phyloP scores from a whole-genome alignment of 176 grass and related monocot species.

The Oryza glumipatula region DNA sequence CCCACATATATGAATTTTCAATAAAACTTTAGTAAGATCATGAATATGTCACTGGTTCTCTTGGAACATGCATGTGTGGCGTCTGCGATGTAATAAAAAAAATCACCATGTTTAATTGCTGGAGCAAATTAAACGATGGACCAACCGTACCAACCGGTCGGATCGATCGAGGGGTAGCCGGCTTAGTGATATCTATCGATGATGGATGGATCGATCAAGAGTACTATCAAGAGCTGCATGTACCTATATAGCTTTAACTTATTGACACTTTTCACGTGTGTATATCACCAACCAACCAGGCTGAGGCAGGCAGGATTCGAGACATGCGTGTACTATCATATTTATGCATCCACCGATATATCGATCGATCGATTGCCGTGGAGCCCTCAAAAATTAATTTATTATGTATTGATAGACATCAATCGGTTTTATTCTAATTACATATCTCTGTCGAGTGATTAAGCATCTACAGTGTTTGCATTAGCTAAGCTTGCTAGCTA shows the following conservation, averaged over 20 bases:
- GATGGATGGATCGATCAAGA: neutral
- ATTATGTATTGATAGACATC: neutral
- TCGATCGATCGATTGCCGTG: neutral
- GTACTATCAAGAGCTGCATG: neutral
- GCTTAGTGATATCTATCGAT: neutral
- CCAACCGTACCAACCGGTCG: neutral
- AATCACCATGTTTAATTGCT: neutral
- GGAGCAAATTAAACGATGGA: neutral
- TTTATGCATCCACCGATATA: neutral
- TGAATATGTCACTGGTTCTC: too few species aligned
- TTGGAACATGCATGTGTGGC: too few species aligned
- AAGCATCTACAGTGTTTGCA: neutral
- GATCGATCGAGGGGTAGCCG: neutral
- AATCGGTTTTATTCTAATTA: neutral
- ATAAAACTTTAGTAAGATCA: too few species aligned
- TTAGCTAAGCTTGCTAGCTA: neutral
- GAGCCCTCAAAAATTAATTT: neutral
- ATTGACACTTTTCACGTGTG: constrained; percentile 46
- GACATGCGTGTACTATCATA: neutral
- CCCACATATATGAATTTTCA: too few species aligned
- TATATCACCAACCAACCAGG: neutral
- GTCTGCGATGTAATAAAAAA: too few species aligned
- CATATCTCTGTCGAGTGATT: neutral
- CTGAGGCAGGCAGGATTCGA: neutral
- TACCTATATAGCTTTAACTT: neutral